A percentile compares a stretch with the other conserved stretches of the same genome.
phyloP scores from a whole-genome alignment of 73 alveolate genomes.

The Tetrahymena borealis region DNA sequence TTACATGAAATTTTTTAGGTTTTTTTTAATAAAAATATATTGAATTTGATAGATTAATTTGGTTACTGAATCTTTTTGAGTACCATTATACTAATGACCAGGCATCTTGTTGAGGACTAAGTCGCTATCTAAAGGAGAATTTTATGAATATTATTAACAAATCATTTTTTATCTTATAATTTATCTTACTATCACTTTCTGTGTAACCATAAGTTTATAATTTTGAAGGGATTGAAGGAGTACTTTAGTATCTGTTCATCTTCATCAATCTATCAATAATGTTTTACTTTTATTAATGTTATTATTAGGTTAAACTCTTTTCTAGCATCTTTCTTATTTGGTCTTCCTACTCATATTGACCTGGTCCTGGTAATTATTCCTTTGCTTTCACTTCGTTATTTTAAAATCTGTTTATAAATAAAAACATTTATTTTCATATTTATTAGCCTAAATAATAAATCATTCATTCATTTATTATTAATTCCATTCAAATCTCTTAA shows the following conservation, averaged over 20 bases:
- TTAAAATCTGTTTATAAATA: background rate
- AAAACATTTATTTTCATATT: too few species aligned
- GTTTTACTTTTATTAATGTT: background rate
- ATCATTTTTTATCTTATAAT: background rate
- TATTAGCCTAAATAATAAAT: too few species aligned
- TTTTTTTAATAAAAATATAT: too few species aligned
- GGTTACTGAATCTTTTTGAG: background rate
- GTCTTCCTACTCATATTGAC: background rate
- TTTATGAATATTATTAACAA: too few species aligned
- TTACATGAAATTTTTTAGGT: too few species aligned
- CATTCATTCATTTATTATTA: too few species aligned
- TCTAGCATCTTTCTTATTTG: background rate
- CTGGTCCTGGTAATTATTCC: background rate
- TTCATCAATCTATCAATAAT: background rate
- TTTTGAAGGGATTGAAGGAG: background rate
- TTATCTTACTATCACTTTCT: background rate
- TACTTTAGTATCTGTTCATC: background rate
- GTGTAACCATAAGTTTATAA: background rate
- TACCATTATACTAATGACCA: background rate
- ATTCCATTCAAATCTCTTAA: too few species aligned
- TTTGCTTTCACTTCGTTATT: background rate
- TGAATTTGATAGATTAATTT: too few species aligned
- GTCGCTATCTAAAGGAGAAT: background rate
- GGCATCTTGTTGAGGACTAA: background rate
- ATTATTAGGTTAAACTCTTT: background rate